Evolutionary conservation across 2,329 filamentous ascomycete genomes (phyloP).

Genomic region (Scleromitrula shiraiana): DNA sequence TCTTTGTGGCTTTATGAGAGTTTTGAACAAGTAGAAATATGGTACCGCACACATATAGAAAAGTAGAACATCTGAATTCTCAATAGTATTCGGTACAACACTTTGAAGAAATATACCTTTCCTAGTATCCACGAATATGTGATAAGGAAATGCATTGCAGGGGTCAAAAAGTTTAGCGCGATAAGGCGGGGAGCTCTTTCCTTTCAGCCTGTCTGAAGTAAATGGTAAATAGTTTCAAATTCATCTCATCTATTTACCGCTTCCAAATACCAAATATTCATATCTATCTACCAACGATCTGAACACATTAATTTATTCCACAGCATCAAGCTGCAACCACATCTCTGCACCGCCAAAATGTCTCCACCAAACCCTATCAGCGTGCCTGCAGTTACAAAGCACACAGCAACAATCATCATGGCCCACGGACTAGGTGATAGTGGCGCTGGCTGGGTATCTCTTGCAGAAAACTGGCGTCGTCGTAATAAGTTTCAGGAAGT

Average conservation of each 20-base stretch:
- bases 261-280: not conserved
- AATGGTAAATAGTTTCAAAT: not conserved
- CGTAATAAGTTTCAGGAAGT: conserved; percentile 78
- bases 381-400: conserved; percentile 69
- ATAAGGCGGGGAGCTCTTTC: not conserved
- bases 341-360: conserved; percentile 22
- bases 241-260: not conserved
- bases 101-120: not conserved
- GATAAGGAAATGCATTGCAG: conserved; percentile 7
- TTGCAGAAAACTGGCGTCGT: conserved; percentile 81
- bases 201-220: not conserved
- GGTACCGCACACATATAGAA: not conserved
- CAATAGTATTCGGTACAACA: not conserved
- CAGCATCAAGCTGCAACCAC: not conserved
- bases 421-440: conserved; percentile 86
- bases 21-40: not conserved
- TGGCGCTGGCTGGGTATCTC: conserved; percentile 68
- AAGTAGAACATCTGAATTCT: not conserved
- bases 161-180: not conserved
- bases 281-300: not conserved
- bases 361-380: conserved; percentile 42
- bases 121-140: not conserved
- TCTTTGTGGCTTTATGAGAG: not conserved
- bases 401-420: conserved; percentile 94
- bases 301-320: not conserved